Percentiles rank a stretch among this genome's conserved stretches.
These are phyloP conservation scores for Dryas drummondii DNA, from an alignment of 306 rosid genomes.

Conservation along the genomic window DNA sequence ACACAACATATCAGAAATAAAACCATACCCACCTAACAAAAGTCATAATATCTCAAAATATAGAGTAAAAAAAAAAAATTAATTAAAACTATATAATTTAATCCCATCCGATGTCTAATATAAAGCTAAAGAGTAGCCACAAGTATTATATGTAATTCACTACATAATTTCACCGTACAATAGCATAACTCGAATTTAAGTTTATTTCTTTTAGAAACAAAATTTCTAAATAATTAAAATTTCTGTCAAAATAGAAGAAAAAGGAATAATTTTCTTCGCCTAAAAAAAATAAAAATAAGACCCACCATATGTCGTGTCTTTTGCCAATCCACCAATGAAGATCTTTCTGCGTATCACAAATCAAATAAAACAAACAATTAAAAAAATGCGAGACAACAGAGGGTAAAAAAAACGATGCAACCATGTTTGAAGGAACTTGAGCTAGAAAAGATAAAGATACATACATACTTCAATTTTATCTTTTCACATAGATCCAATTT, in stretches of 20 bases:
- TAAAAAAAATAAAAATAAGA: background rate
- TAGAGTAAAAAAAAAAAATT: background rate
- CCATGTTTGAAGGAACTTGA: background rate
- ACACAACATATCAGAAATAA: background rate
- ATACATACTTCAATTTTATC: background rate
- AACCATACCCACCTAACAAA: background rate
- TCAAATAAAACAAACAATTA: background rate
- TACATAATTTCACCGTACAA: background rate
- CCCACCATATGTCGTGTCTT: conserved; percentile 73
- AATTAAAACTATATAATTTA: background rate
- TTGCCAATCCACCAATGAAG: conserved; percentile 93
- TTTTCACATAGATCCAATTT: background rate
- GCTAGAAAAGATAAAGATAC: background rate
- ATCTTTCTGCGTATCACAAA: conserved; percentile 62
- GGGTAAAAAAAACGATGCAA: background rate
- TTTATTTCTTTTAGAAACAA: background rate
- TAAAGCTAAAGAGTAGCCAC: background rate
- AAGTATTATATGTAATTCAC: background rate
- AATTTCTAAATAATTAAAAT: too few species aligned
- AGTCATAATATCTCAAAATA: background rate
- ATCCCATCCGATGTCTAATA: background rate
- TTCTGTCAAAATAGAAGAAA: background rate
- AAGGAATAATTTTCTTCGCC: too few species aligned
- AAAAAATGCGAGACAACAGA: background rate
- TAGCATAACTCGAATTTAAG: background rate